Base-by-base conservation (phyloP, 2,329 filamentous ascomycete genomes). In the Nothomitra cinnamomea region DNA sequence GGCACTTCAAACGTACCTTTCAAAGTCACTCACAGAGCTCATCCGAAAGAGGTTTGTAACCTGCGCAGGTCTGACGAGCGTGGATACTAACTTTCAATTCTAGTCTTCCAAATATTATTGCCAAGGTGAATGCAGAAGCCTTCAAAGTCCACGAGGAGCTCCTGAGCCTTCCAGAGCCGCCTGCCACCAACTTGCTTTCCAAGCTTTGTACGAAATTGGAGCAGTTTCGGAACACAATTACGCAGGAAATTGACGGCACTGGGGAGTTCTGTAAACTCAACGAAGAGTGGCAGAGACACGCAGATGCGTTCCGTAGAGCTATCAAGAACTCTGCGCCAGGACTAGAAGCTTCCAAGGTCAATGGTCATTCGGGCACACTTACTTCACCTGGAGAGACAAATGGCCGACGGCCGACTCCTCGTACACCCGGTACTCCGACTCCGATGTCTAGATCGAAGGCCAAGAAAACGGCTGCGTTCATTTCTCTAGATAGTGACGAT, bases 91-190 rank as follows among this genome's bases (percentile, higher is more conserved):
- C 40, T 21, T 19, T 36, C 3, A 19, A 2, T 8, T 42, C 4
- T 19, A 67, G 65, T 24, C 58, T 74, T 0, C 73, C 73, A 0
- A 55, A 58, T 0, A 73, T 77, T 2, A 64, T 67, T 0, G 58
- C 62, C 0, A 65, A 72, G n/a, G 71, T 79, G 0, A 57, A 69
- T 4, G 53, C 60, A 0, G 67, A 76, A 3, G 71, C 84, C 0
- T 57, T 65, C 0, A 62, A 70, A 0, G 77, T 88, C 1, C 69
- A 78, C 1, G 59, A 61, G 0, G 68, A 83, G 54, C 71, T 94
- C 0, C 58, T 63, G 0, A 67, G 66, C 0, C 72, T 89, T 0
- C 85, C 85, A 0, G 82, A 86, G 38, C 75, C 85, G 0, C 82
- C 83, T 0, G 66, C 66, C 0, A 66, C 70, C 0, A 85, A 87